Conservation (phyloP, 116 monocot species). For the Papilionanthe hybrid region DNA sequence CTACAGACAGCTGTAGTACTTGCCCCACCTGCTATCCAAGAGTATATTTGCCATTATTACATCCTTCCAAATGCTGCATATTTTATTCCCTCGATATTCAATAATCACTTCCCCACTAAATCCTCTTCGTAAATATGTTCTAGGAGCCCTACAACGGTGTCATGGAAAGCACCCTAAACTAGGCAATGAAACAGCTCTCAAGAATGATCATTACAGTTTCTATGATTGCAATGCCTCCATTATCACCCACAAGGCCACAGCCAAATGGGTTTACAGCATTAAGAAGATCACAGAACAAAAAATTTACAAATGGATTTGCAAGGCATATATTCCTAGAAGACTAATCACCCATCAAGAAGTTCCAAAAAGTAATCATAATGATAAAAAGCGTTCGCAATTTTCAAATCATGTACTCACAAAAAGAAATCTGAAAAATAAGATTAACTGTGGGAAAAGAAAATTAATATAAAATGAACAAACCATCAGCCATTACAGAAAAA, state of each 20-base stretch:
- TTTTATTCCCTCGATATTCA: too few species aligned
- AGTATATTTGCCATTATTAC: too few species aligned
- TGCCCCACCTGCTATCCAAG: too few species aligned
- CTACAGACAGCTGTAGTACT: too few species aligned
- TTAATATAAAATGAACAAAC: constrained; percentile 23
- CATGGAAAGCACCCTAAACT: too few species aligned
- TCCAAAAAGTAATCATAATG: background rate
- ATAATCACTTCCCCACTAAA: too few species aligned
- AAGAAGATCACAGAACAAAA: background rate
- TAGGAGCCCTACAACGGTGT: too few species aligned
- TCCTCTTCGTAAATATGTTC: too few species aligned
- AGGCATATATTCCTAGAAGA: background rate
- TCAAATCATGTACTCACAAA: background rate
- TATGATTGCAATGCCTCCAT: background rate
- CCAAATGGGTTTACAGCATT: background rate
- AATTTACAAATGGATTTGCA: background rate
- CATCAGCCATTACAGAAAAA: constrained; percentile 62
- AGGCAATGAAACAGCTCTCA: too few species aligned
- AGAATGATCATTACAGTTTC: too few species aligned
- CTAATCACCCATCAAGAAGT: background rate
- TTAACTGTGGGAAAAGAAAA: background rate
- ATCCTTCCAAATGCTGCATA: too few species aligned
- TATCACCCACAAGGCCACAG: background rate
- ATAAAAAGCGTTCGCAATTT: background rate
- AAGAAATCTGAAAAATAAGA: constrained; percentile 2